Percentiles rank a stretch among this genome's conserved stretches.
phyloP scores from a whole-genome alignment of 2,329 filamentous ascomycete species.

The Trichophyton rubrum region DNA sequence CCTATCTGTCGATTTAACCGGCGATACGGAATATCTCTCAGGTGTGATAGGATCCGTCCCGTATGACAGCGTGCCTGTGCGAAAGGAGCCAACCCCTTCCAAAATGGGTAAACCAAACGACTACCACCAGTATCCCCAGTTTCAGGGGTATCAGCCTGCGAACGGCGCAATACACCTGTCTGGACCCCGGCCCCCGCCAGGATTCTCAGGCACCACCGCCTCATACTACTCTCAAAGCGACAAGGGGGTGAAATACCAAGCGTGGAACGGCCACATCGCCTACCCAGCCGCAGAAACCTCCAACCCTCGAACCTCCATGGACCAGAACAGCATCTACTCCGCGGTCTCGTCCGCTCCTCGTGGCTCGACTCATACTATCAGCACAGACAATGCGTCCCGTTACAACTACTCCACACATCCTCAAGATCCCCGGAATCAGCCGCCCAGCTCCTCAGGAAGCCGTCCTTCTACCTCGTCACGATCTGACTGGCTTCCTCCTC shows the following conservation, averaged over 20 bases:
- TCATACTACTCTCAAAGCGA: conserved; percentile 62
- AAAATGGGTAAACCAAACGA: conserved; percentile 71
- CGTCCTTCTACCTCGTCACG: conserved; percentile 33
- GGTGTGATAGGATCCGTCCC: conserved; percentile 81
- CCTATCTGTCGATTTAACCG: conserved; percentile 56
- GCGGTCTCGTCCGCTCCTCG: conserved; percentile 47
- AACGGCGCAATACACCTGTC: conserved; percentile 46
- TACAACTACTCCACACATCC: conserved; percentile 30
- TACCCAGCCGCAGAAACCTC: conserved; percentile 45
- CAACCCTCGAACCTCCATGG: conserved; percentile 46
- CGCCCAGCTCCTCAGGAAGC: conserved; percentile 21
- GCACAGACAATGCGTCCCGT: conserved; percentile 40
- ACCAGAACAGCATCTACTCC: conserved; percentile 54
- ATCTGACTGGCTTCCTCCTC: conserved; percentile 30
- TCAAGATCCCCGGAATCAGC: conserved; percentile 22
- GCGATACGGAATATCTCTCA: conserved; percentile 59
- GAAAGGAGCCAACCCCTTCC: conserved; percentile 60
- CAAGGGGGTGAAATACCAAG: conserved; percentile 58
- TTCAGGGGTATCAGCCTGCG: conserved; percentile 44
- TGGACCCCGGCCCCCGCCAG: conserved; percentile 49
- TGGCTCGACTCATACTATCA: conserved; percentile 42
- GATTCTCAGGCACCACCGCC: conserved; percentile 46
- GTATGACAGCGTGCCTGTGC: conserved; percentile 58
- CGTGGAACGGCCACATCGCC: conserved; percentile 55
- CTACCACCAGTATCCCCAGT: conserved; percentile 78